A percentile compares a stretch with the other conserved stretches of the same genome.
These are phyloP conservation scores for Yamadazyma endophytica DNA, from an alignment of 805 yeast species.

Conservation along the genomic window DNA sequence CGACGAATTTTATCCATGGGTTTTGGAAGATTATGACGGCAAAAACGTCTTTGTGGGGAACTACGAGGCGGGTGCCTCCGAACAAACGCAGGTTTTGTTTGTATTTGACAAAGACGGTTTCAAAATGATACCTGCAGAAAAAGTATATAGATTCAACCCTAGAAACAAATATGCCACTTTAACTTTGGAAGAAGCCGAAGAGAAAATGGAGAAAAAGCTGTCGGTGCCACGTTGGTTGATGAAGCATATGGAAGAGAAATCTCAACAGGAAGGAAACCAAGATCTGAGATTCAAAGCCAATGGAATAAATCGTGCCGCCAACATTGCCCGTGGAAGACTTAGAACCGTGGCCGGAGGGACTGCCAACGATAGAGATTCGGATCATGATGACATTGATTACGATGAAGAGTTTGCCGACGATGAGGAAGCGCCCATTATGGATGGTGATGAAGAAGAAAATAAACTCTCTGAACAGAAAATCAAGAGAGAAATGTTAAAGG, in stretches of 20 bases:
- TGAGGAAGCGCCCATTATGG: conserved; percentile 97
- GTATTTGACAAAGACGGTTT: conserved; percentile 86
- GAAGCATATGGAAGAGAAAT: conserved; percentile 74
- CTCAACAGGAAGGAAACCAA: conserved; percentile 37
- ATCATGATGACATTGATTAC: conserved; percentile 87
- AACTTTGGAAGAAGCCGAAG: conserved; percentile 95
- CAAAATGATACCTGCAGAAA: conserved; percentile 92
- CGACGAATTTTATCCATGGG: conserved; percentile 98
- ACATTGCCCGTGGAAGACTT: conserved; percentile 17
- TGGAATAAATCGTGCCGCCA: conserved; percentile 1
- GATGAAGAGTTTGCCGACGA: conserved; percentile 98
- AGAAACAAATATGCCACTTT: conserved; percentile 90
- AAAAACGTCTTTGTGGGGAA: conserved; percentile 92
- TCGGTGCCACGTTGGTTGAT: conserved; percentile 91
- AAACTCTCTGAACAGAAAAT: conserved; percentile 81
- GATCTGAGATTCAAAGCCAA: conserved; percentile 44
- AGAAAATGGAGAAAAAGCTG: conserved; percentile 76
- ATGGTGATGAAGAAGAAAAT: conserved; percentile 93
- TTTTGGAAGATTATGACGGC: conserved; percentile 94
- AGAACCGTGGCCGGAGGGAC: conserved; percentile 43
- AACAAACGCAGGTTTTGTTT: conserved; percentile 72
- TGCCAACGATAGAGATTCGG: conserved; percentile 57
- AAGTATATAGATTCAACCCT: conserved; percentile 89
- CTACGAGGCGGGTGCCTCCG: conserved; percentile 87
- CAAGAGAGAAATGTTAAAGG: conserved; percentile 79